These are phyloP conservation scores for Agaricus subrufescens DNA, from an alignment of 768 basidiomycete species.

Conservation along the genomic window DNA sequence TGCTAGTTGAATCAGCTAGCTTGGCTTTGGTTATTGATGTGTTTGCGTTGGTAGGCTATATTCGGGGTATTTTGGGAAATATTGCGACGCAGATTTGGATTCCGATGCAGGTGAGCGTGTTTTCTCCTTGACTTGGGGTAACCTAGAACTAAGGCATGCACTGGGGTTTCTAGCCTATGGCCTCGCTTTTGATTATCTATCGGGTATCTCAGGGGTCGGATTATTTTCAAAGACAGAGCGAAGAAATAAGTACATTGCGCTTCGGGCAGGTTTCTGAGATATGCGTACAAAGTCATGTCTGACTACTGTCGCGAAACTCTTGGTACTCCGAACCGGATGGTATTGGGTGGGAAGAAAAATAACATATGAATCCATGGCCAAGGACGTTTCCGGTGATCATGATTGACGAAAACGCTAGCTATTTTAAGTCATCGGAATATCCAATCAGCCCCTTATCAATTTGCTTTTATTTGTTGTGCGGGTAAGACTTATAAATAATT, in stretches of 20 bases:
- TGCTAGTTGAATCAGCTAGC: constrained; percentile 14
- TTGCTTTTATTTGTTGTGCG: too few species aligned
- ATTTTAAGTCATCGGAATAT: too few species aligned
- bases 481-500: too few species aligned
- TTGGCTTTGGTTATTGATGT: constrained; percentile 7
- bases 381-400: too few species aligned
- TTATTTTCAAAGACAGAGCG: not conserved
- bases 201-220: not conserved
- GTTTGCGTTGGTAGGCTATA: not conserved
- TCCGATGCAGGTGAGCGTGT: not conserved
- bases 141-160: not conserved
- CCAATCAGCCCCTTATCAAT: too few species aligned
- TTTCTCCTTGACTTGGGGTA: not conserved
- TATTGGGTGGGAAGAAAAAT: too few species aligned
- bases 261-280: too few species aligned
- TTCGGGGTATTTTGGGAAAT: not conserved
- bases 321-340: too few species aligned
- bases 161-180: not conserved
- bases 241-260: not conserved
- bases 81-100: not conserved
- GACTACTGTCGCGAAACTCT: too few species aligned
- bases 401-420: too few species aligned
- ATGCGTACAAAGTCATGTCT: too few species aligned
- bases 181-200: not conserved
- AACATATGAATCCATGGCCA: too few species aligned